phyloP scores from a whole-genome alignment of 164 flowering plant species.

The Aristolochia fimbriata region DNA sequence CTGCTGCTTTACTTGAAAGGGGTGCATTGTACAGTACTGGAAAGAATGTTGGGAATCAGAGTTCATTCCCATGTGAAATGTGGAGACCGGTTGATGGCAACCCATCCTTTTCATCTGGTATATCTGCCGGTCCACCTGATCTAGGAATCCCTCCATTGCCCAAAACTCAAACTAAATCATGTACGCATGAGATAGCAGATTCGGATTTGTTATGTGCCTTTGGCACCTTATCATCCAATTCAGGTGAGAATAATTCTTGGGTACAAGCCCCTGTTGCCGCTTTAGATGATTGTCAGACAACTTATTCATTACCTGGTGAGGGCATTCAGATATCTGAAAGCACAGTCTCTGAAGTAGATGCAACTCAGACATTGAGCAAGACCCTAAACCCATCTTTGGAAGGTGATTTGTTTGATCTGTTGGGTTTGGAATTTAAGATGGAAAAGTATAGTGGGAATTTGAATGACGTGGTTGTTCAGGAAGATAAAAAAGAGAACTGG shows the following conservation, averaged over 20 bases:
- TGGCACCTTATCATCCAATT: conserved; percentile 11
- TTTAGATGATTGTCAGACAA: conserved; percentile 11
- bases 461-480: conserved; percentile 14
- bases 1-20: conserved; percentile 16
- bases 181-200: conserved; percentile 10
- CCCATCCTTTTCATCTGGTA: conserved; percentile 9
- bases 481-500: conserved; percentile 5
- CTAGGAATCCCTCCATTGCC: conserved; percentile 11
- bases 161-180: conserved; percentile 6
- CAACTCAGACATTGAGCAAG: no score
- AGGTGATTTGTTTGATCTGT: conserved; percentile 63
- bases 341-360: no score
- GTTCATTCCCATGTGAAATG: conserved; percentile 12
- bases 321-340: conserved; percentile 12
- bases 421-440: conserved; percentile 50
- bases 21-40: conserved; percentile 10
- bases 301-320: conserved; percentile 8
- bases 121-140: conserved; percentile 14
- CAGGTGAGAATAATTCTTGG: conserved; percentile 10
- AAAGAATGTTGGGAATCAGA: conserved; percentile 5
- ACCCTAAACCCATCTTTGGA: conserved; percentile 20
- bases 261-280: conserved; percentile 12
- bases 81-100: conserved; percentile 9
- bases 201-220: conserved; percentile 27
- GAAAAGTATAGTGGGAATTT: conserved; percentile 23